A percentile compares a stretch with the other conserved stretches of the same genome.
These are phyloP conservation scores for Eremothecium coryli DNA, from an alignment of 1,139 yeast species.

Conservation along the genomic window DNA sequence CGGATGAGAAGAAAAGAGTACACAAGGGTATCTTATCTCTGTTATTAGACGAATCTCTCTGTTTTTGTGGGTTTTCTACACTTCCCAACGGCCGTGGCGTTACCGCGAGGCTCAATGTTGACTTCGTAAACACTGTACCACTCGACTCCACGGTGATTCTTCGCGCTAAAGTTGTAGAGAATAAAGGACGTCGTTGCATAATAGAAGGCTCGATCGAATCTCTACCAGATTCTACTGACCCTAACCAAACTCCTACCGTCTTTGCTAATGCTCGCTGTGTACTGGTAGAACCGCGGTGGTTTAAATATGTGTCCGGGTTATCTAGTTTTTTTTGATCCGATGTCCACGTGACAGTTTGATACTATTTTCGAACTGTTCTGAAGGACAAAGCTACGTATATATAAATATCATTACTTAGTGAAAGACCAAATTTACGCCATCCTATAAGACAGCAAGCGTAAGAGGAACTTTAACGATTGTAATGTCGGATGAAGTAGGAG, in stretches of 20 bases:
- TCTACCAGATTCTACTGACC: conserved; percentile 24
- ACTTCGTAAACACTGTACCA: conserved; percentile 56
- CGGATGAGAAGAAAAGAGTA: conserved; percentile 56
- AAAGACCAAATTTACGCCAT: too few relatives aligned
- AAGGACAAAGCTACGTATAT: too few relatives aligned
- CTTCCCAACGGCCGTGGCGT: conserved; percentile 88
- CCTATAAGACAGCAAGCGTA: too few relatives aligned
- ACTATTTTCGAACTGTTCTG: too few relatives aligned
- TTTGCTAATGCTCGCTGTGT: conserved; percentile 54
- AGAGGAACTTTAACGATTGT: too few relatives aligned
- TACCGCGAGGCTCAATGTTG: conserved; percentile 65
- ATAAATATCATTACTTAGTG: too few relatives aligned
- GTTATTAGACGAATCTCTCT: conserved; percentile 75
- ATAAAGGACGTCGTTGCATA: conserved; percentile 72
- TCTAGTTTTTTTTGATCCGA: too few relatives aligned
- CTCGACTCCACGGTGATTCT: conserved; percentile 61
- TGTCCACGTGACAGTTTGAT: too few relatives aligned
- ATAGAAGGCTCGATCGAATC: conserved; percentile 58
- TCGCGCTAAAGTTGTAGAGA: conserved; percentile 55
- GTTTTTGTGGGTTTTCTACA: conserved; percentile 75
- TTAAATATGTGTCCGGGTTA: conserved; percentile 59
- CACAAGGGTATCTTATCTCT: conserved; percentile 87
- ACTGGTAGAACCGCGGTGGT: conserved; percentile 74
- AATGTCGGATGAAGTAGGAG: conserved; percentile 28
- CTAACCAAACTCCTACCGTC: conserved; percentile 18